Base-by-base conservation (phyloP, 305 asterid species). In the Stenogyne calaminthoides region DNA sequence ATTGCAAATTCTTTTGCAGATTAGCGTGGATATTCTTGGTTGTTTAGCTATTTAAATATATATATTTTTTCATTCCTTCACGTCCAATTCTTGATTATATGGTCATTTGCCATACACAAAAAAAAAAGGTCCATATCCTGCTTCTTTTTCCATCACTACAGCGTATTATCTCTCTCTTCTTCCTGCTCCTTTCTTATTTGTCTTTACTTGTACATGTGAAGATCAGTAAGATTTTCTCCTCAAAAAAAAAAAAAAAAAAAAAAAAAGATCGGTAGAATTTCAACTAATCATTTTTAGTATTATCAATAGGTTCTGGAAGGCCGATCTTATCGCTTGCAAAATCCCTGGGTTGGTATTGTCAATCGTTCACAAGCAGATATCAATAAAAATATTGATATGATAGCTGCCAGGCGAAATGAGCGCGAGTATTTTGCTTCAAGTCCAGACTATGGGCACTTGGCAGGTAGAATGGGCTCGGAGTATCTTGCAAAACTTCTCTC, bases 401-500 rank as follows among this genome's bases (percentile, higher is more conserved):
- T 78, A 49, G 81, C 78, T 79, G 91, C 97, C 39, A 85, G 97
- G 82, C 78, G 82, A 71, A 91, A 82, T 56, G 97, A 93, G 80
- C 92, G 93, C 0, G 98, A 93, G 64, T 93, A 93, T 81, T 93
- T 93, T 79, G 90, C 91, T 55, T 78, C 96, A 42, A 89, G 96
- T 80, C 94, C 96, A 15, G 96, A 93, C 78, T 93, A 93, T 84
- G 91, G 88, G 27, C 96, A 93, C 86, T 82, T 93, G 83, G 84
- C 96, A n/a, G 87, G 82, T 82, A 89, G 84, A 85, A 91, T 91
- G 98, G 98, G 98, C 57, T 91, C 98, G 39, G 96, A 88, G 79
- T 89, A 93, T 87, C 97, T 93, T 76, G 98, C 97, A 32, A 91
- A 86, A 80, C 97, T 91, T 85, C 96, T 93, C 42, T 93, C 98